Base-by-base conservation (phyloP, 179 eudicot genomes). In the Beta corolliflora region DNA sequence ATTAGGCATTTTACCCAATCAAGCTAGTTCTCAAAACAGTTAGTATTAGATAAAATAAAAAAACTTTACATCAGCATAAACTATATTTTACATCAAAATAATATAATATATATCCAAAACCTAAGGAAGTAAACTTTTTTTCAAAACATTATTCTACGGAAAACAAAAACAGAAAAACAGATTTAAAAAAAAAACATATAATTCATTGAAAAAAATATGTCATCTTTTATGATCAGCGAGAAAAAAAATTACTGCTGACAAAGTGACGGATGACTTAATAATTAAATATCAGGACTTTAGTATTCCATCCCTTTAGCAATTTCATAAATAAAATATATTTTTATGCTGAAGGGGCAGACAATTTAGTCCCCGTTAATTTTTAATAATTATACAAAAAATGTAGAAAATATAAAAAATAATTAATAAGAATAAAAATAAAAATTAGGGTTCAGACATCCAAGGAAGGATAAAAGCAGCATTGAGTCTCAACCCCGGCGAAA, bases 401-500 rank as follows among this genome's bases (percentile, higher is more conserved):
- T 18, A 5, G 0, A 44, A 69, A 69, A 41, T 5, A 68, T 36
- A 12, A 68, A 77, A 6, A 15, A 41, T 1, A 19, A 60, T 1
- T 18, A 1, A 4, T 18, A 3, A 3, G 16, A 31, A 15, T 21
- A 25, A 46, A 29, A 31, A 15, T 21, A 25, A 46, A 29, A 1
- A 0, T 48, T 52, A 46, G 77, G 65, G 66, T 64, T 84, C 86
- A 81, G 79, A 80, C 86, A 84, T 84, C 84, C 86, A 84, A 84
- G 86, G 86, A 84, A 84, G 86, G 83, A 72, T 9, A 52, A 25
- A 36, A 64, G 21, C 83, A 84, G 78, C 86, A 84, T 4, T 19
- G 41, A 80, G 77, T 84, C 86, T 84, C 86, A 72, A 84, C 81
- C 86, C 83, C 70, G 56, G 87, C 81, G 81, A 75, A 66, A 81